phyloP scores from a whole-genome alignment of 805 yeast species.

The Candida germanica region DNA sequence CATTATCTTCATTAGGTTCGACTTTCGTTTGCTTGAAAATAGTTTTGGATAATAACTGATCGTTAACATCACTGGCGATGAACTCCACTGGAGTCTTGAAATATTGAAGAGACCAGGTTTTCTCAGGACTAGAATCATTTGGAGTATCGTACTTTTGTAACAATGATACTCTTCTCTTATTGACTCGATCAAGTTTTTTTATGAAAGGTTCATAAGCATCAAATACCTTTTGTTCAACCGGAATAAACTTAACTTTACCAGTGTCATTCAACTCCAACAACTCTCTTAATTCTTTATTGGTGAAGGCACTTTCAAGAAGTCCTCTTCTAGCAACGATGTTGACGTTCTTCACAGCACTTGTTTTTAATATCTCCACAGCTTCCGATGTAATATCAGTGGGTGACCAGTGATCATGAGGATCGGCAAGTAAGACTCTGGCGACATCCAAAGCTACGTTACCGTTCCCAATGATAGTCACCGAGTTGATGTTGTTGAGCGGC shows the following conservation, averaged over 20 bases:
- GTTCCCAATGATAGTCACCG: conserved; percentile 86
- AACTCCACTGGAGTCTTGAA: conserved; percentile 61
- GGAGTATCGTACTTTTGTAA: conserved; percentile 45
- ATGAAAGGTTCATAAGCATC: conserved; percentile 21
- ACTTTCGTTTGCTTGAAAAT: conserved; percentile 49
- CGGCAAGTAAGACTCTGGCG: conserved; percentile 70
- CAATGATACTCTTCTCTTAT: conserved; percentile 64
- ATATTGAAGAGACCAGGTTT: conserved; percentile 67
- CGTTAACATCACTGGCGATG: conserved; percentile 33
- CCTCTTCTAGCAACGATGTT: conserved; percentile 86
- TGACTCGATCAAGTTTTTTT: conserved; percentile 44
- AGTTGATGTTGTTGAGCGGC: conserved; percentile 56
- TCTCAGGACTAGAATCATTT: conserved; percentile 12
- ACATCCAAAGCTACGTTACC: conserved; percentile 96
- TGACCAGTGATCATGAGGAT: conserved; percentile 52
- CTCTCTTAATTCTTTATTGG: conserved; percentile 90
- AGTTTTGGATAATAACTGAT: conserved; percentile 40
- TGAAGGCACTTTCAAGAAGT: conserved; percentile 77
- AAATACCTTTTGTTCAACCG: conserved; percentile 32
- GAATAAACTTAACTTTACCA: conserved; percentile 45
- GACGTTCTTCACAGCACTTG: conserved; percentile 59
- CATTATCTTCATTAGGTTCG: conserved; percentile 33
- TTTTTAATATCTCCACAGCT: conserved; percentile 54
- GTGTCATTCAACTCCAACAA: conserved; percentile 55
- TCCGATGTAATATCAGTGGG: conserved; percentile 67